Evolutionary conservation across 805 yeast genomes (phyloP), one percentile per base, ranked within the genome.

Genomic region (Wickerhamiella musiphila): DNA sequence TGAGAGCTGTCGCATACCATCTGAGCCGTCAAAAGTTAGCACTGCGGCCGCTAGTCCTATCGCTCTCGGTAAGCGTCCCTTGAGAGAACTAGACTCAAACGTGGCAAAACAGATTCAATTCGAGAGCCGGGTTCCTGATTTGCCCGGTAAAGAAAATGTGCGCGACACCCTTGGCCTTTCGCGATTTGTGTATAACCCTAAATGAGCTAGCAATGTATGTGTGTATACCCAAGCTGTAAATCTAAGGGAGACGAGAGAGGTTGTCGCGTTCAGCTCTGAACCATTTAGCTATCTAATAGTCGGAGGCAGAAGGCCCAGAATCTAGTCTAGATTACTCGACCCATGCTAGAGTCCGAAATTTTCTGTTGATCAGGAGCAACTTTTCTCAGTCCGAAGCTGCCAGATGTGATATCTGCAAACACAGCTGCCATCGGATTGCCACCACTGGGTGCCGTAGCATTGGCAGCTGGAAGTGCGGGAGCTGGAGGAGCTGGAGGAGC

Each of bases 381-480:
- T 33, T 52, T 49, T 30, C 45, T 41, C 23, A 54, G 43, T 4
- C 44, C 29, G 35, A 36, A 38, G 16, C 58, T 58, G 16, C 41
- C 47, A 8, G 29, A 15, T 19, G 50, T 46, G 35, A 54, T 54
- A 29, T 54, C 58, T 12, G 56, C 55, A 1, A 54, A 45, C 11
- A 54, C 38, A 9, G 36, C 35, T 6, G 44, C 31, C 20, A 47
- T 33, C 16, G 57, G 52, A 3, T 54, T 44, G 0, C 60, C 47
- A 5, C 53, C 53, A 4, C 51, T 40, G 8, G 55, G 43, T 42
- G 38, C 49, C 26, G 19, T 23, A 19, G 27, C 35, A 33, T 18
- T 23, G 3, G 68, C 59, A 5, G 63, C 53, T 4, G 63, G 58
- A 13, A 61, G 51, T 2, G 56, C 51, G 7, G 55, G 42, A 3